phyloP scores from a whole-genome alignment of 2,329 filamentous ascomycete species.

The Phyllosticta capitalensis region DNA sequence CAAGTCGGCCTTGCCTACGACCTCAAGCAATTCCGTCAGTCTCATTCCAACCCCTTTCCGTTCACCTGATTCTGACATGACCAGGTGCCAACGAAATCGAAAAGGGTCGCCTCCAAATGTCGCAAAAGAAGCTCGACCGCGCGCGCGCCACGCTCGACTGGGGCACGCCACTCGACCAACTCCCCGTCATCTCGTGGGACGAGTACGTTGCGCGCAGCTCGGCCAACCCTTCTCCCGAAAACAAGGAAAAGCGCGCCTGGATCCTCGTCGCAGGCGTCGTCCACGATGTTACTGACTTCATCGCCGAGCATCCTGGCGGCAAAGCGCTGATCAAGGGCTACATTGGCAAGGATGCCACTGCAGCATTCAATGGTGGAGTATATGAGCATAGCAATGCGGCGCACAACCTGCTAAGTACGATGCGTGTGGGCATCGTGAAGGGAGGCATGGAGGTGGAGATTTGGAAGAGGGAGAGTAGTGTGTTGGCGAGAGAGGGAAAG shows the following conservation, averaged over 20 bases:
- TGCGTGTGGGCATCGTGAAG: slow-evolving; percentile 78
- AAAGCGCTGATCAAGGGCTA: slow-evolving; percentile 76
- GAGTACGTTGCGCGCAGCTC: slow-evolving; percentile 60
- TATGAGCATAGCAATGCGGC: slow-evolving; percentile 86
- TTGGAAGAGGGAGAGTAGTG: slow-evolving; percentile 71
- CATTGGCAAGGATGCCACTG: slow-evolving; percentile 79
- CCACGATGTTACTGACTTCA: slow-evolving; percentile 75
- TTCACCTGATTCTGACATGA: neutral
- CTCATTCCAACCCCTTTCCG: neutral
- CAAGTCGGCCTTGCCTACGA: slow-evolving; percentile 74
- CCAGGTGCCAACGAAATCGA: slow-evolving; percentile 69
- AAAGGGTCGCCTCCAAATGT: slow-evolving; percentile 79
- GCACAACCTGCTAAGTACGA: slow-evolving; percentile 79
- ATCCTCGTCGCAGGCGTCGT: slow-evolving; percentile 75
- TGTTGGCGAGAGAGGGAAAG: slow-evolving; percentile 47
- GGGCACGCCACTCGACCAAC: slow-evolving; percentile 75
- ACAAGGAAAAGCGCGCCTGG: slow-evolving; percentile 56
- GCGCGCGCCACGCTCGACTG: slow-evolving; percentile 75
- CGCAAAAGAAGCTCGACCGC: slow-evolving; percentile 88
- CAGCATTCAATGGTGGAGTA: slow-evolving; percentile 86
- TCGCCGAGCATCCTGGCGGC: slow-evolving; percentile 84
- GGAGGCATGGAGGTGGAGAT: slow-evolving; percentile 86
- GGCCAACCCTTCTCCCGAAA: slow-evolving; percentile 47
- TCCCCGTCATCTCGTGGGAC: slow-evolving; percentile 80
- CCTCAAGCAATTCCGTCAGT: slow-evolving; percentile 71